Evolutionary conservation across 768 basidiomycete genomes (phyloP).

Genomic region (Xerocomellus chrysenteron): DNA sequence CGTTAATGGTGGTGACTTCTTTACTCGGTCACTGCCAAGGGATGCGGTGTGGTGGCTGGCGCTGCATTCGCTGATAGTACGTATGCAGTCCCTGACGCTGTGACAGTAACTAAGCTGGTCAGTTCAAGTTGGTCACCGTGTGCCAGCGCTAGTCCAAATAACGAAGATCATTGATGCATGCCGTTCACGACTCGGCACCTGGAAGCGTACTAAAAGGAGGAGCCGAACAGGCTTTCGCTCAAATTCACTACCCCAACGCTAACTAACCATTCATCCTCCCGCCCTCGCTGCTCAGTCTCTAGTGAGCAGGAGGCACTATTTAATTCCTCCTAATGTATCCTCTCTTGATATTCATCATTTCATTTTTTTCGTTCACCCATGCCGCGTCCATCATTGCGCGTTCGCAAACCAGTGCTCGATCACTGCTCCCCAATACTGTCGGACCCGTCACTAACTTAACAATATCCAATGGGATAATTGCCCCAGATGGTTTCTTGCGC

Average conservation of each 20-base stretch:
- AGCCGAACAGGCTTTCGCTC: background rate
- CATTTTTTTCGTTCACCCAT: conserved; percentile 2
- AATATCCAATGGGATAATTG: conserved; percentile 40
- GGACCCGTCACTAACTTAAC: conserved; percentile 30
- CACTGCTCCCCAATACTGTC: background rate
- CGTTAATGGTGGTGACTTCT: no score
- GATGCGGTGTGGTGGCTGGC: no score
- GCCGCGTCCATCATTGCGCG: conserved; percentile 22
- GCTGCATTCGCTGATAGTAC: no score
- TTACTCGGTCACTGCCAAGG: no score
- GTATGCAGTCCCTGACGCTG: no score
- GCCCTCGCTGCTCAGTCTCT: background rate
- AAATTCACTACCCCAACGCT: background rate
- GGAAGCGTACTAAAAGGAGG: background rate
- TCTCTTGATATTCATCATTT: conserved; percentile 2
- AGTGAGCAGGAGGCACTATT: background rate
- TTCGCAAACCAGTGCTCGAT: conserved; percentile 2
- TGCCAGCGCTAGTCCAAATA: no score
- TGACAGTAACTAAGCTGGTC: no score
- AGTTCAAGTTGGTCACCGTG: no score
- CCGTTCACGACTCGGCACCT: no score
- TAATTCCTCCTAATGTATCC: conserved; percentile 10
- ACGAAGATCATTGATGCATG: no score
- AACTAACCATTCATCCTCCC: background rate
- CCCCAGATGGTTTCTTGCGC: conserved; percentile 51